phyloP scores from a whole-genome alignment of 345 rosid genomes.

The Boechera retrofracta region DNA sequence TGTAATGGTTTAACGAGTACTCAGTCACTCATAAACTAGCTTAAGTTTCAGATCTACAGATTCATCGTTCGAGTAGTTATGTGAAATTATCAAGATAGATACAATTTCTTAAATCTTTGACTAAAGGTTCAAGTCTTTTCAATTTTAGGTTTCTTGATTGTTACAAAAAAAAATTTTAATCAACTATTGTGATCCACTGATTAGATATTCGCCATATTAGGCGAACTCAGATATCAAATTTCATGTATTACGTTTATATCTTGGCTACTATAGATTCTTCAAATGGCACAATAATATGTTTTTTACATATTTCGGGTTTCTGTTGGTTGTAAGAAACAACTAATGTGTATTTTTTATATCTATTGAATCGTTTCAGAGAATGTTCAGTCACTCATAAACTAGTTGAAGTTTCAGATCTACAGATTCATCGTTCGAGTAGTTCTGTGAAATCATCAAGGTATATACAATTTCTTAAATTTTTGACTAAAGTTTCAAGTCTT shows the following conservation, averaged over 20 bases:
- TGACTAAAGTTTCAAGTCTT: background rate
- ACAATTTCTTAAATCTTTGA: background rate
- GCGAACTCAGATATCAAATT: background rate
- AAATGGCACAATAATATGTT: background rate
- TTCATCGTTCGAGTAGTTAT: background rate
- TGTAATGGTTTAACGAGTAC: background rate
- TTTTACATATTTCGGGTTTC: background rate
- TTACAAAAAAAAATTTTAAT: background rate
- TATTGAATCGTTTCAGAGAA: background rate
- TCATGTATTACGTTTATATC: background rate
- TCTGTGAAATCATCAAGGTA: background rate
- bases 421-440: background rate
- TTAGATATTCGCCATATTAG: background rate
- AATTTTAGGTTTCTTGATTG: background rate
- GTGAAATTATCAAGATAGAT: background rate
- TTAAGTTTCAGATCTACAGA: background rate
- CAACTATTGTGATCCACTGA: background rate
- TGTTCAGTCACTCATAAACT: background rate
- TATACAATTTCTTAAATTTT: background rate
- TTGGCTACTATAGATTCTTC: background rate
- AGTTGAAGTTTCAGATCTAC: background rate
- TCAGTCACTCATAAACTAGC: background rate
- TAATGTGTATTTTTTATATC: too few species aligned
- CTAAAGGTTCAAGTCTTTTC: background rate
- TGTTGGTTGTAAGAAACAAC: too few species aligned